phyloP scores from a whole-genome alignment of 176 grass and related monocot species.

The Eragrostis nindensis region DNA sequence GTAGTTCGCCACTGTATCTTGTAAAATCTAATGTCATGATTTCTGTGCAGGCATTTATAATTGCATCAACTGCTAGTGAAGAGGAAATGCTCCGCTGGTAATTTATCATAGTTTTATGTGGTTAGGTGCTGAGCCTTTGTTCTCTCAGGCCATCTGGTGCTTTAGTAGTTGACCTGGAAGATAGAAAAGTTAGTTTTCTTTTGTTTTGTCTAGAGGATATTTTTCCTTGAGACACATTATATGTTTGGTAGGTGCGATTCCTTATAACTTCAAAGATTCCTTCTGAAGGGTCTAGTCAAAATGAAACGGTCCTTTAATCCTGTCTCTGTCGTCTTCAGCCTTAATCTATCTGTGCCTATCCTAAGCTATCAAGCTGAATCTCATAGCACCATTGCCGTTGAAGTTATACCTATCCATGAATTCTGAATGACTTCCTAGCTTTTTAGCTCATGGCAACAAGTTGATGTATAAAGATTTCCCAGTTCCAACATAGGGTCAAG shows the following conservation, averaged over 20 bases:
- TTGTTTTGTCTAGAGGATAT: background rate
- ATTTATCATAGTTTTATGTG: conserved; percentile 15
- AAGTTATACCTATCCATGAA: conserved; percentile 1
- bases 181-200: conserved; percentile 2
- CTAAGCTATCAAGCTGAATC: background rate
- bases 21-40: conserved; percentile 31
- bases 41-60: conserved; percentile 86
- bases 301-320: too few species aligned
- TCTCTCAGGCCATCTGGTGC: background rate
- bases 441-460: conserved; percentile 14
- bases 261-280: background rate
- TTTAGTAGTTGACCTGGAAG: background rate
- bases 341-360: too few species aligned
- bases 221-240: background rate
- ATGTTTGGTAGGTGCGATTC: background rate
- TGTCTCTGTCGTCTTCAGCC: too few species aligned
- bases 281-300: conserved; percentile 11
- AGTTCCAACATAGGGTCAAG: background rate
- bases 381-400: background rate
- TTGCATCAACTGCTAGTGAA: conserved; percentile 95
- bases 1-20: background rate
- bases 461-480: background rate
- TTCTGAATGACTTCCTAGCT: conserved; percentile 4
- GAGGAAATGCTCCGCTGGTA: conserved; percentile 98
- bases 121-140: background rate